phyloP scores from a whole-genome alignment of 352 stramenopile genomes.

The Phytophthora pini region DNA sequence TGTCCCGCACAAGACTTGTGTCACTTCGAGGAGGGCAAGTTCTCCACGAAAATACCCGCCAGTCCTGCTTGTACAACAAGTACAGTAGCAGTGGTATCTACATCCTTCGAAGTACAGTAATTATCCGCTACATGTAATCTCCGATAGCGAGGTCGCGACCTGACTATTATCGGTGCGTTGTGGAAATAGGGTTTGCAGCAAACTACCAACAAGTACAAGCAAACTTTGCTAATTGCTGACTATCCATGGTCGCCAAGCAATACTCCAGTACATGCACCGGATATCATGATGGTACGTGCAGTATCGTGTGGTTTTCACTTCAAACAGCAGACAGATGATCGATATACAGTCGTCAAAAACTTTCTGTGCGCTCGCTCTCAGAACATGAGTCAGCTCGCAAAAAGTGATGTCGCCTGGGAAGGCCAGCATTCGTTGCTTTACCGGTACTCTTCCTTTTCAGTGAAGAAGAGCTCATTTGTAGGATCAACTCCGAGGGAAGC shows the following conservation, averaged over 20 bases:
- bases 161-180: constrained; percentile 7
- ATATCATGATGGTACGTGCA: neutral
- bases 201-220: too few relatives aligned
- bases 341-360: constrained; percentile 3
- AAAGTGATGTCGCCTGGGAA: neutral
- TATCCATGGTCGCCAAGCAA: constrained; percentile 15
- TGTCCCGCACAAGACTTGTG: neutral
- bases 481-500: neutral
- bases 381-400: constrained; percentile 2
- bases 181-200: constrained; percentile 10
- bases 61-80: too few relatives aligned
- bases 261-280: neutral
- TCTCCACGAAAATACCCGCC: neutral
- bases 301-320: constrained; percentile 12
- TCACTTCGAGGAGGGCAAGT: neutral
- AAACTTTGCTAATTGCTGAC: constrained; percentile 7
- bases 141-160: neutral
- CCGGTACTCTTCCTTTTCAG: too few relatives aligned
- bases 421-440: too few relatives aligned
- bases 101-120: too few relatives aligned
- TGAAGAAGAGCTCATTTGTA: too few relatives aligned
- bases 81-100: too few relatives aligned
- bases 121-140: neutral
- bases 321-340: constrained; percentile 21
- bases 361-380: constrained; percentile 3